Evolutionary conservation across 495 filamentous ascomycete species (phyloP).

Genomic region (Talaromyces liani): DNA sequence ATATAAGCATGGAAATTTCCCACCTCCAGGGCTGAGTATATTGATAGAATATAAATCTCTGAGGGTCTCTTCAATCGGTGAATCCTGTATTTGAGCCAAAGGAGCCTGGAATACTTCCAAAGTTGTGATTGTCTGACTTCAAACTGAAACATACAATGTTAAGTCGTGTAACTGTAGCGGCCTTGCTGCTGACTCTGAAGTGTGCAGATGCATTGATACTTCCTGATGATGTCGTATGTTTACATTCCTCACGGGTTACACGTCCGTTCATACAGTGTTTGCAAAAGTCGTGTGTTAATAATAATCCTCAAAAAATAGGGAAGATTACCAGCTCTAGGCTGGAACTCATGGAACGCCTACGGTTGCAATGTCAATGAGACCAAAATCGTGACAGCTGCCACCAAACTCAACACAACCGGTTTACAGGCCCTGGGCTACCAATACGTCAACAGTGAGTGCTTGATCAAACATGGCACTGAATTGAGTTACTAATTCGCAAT

Average conservation of each 20-base stretch:
- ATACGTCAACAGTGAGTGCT: conserved; percentile 47
- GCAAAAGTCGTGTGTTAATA: not conserved
- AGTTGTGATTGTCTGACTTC: not conserved
- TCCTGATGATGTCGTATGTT: conserved; percentile 21
- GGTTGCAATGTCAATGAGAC: conserved; percentile 47
- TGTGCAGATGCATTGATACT: conserved; percentile 19
- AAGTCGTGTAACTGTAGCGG: not conserved
- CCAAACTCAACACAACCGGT: conserved; percentile 42
- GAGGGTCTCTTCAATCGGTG: not conserved
- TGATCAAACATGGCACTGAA: not conserved
- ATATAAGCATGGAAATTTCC: not conserved
- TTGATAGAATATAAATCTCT: too few relatives aligned
- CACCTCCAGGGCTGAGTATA: not conserved
- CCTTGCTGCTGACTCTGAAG: conserved; percentile 13
- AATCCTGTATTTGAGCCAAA: not conserved
- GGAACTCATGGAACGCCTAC: conserved; percentile 57
- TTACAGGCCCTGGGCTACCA: conserved; percentile 59
- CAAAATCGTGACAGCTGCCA: conserved; percentile 44
- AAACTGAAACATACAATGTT: not conserved
- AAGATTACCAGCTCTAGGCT: conserved; percentile 49
- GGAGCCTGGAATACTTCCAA: not conserved
- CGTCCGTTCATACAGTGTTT: not conserved
- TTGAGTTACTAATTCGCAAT: not conserved
- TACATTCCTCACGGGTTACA: not conserved
- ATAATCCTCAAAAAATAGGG: conserved; percentile 20